phyloP scores from a whole-genome alignment of 2,329 filamentous ascomycete species.

The Fusarium subtropicale region DNA sequence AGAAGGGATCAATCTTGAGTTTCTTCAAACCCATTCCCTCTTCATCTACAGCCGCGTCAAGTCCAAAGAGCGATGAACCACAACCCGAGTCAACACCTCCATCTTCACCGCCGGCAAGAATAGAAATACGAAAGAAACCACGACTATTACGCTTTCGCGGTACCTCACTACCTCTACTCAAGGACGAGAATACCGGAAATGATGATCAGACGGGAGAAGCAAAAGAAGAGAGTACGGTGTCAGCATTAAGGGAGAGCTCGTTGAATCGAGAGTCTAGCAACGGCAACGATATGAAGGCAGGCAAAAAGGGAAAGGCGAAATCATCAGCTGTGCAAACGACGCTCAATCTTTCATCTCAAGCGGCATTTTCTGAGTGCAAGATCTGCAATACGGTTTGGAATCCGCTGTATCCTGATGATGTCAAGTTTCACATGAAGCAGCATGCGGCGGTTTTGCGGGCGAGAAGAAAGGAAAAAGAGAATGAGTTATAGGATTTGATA shows the following conservation, averaged over 20 bases:
- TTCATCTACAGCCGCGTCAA: conserved; percentile 9
- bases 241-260: background rate
- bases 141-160: conserved; percentile 49
- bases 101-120: conserved; percentile 30
- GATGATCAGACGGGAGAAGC: background rate
- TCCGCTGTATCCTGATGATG: conserved; percentile 57
- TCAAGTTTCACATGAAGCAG: conserved; percentile 56
- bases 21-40: conserved; percentile 55
- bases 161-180: conserved; percentile 25
- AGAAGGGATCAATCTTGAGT: conserved; percentile 55
- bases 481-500: conserved; percentile 44
- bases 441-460: conserved; percentile 52
- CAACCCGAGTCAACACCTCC: conserved; percentile 41
- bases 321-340: conserved; percentile 55
- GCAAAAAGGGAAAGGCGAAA: conserved; percentile 39
- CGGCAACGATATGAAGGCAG: conserved; percentile 30
- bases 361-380: conserved; percentile 58
- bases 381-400: conserved; percentile 59
- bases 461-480: conserved; percentile 43
- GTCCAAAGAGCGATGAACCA: conserved; percentile 31
- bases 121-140: conserved; percentile 38
- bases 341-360: conserved; percentile 57
- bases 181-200: conserved; percentile 10
- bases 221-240: background rate
- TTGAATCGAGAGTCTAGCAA: conserved; percentile 7